Conservation (phyloP, 371 early-diverging fungal species). For the Circinella umbellata region DNA sequence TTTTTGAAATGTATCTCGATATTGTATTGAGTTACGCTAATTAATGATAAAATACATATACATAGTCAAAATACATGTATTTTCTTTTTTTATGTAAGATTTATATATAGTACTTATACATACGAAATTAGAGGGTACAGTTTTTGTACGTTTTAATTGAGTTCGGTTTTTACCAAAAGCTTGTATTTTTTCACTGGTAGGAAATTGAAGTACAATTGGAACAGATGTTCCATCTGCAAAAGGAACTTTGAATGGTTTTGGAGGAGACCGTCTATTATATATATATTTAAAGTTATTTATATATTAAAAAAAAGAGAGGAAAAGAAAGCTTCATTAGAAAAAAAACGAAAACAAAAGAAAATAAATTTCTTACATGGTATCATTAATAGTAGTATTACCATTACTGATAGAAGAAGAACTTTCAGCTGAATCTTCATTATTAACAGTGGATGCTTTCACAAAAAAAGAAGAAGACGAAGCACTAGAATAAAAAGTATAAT, state of each 20-base stretch:
- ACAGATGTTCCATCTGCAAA: slow-evolving; percentile 21
- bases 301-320: too few relatives aligned
- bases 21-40: slow-evolving; percentile 40
- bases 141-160: slow-evolving; percentile 15
- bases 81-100: neutral
- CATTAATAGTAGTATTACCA: neutral
- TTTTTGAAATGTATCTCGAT: slow-evolving; percentile 51
- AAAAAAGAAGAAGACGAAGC: neutral
- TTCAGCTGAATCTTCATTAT: neutral
- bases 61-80: neutral
- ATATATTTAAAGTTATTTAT: neutral
- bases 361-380: neutral
- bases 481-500: too few relatives aligned
- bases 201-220: slow-evolving; percentile 25
- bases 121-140: slow-evolving; percentile 28
- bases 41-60: neutral
- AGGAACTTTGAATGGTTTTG: slow-evolving; percentile 16
- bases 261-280: neutral
- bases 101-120: slow-evolving; percentile 15
- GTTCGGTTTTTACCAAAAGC: slow-evolving; percentile 15
- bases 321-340: neutral
- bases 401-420: neutral
- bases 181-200: slow-evolving; percentile 16
- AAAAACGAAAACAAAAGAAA: neutral
- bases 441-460: slow-evolving; percentile 1